Evolutionary conservation across 1,284 basidiomycete genomes (phyloP), one percentile per base, ranked within the genome.

Genomic region (Fistulinella cinereoalba): DNA sequence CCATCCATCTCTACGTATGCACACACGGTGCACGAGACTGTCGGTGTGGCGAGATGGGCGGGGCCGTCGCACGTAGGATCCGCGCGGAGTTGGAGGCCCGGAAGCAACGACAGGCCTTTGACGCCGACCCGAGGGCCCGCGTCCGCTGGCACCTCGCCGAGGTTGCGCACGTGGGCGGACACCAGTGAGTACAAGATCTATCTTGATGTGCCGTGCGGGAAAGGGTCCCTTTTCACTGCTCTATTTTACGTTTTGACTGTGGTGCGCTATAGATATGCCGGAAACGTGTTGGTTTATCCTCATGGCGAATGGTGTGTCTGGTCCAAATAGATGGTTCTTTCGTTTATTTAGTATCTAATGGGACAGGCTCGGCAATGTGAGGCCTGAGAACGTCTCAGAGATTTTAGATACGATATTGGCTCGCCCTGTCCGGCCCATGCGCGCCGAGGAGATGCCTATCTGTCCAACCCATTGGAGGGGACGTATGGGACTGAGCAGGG

Each of bases 151-250:
- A 68, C 40, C 68, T 92, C 2, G 78, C 79, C 2, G 81, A 88
- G 54, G 77, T 87, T 12, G 85, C 77, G 1, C 91, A 93, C 68
- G 83, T 93, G 36, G 91, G 91, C 2, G 88, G 88, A 21, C 91
- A 94, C 69, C 78, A 88, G 88, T 92, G 62, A 61, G 83, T 72
- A 24, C 25, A n/a, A n/a, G n/a, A n/a, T n/a, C n/a, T n/a, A n/a
- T n/a, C n/a, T n/a, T n/a, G n/a, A n/a, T n/a, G n/a, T n/a, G n/a
- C n/a, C n/a, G n/a, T n/a, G n/a, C n/a, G n/a, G n/a, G n/a, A n/a
- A n/a, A n/a, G n/a, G n/a, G n/a, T n/a, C n/a, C n/a, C n/a, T n/a
- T n/a, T n/a, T n/a, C n/a, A n/a, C n/a, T n/a, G n/a, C n/a, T n/a
- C n/a, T n/a, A n/a, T n/a, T n/a, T n/a, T n/a, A n/a, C 25, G 25